A percentile compares a stretch with the other conserved stretches of the same genome.
Conservation (phyloP, 768 basidiomycete species). For the Trametes sanguinea region DNA sequence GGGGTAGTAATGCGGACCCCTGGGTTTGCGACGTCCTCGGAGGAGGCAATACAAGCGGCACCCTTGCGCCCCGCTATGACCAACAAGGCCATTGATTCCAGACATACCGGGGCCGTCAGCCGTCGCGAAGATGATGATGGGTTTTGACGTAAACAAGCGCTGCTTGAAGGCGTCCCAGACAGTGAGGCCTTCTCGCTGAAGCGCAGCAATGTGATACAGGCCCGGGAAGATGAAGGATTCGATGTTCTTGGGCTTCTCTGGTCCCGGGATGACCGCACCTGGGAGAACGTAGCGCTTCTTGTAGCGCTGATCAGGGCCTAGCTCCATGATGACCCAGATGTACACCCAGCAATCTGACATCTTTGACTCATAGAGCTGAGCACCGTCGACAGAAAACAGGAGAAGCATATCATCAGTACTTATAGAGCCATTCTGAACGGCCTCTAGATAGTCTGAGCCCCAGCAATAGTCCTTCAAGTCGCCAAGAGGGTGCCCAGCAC, state of each 20-base stretch:
- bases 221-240: slow-evolving; percentile 37
- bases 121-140: background rate
- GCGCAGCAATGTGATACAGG: slow-evolving; percentile 32
- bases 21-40: slow-evolving; percentile 33
- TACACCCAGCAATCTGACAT: slow-evolving; percentile 38
- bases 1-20: slow-evolving; percentile 37
- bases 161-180: slow-evolving; percentile 32
- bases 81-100: slow-evolving; percentile 37
- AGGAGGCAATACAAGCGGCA: slow-evolving; percentile 40
- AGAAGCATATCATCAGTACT: slow-evolving; percentile 32
- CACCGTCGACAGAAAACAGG: slow-evolving; percentile 32
- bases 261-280: slow-evolving; percentile 34
- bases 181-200: slow-evolving; percentile 30
- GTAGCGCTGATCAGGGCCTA: slow-evolving; percentile 30
- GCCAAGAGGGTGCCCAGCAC: slow-evolving; percentile 32
- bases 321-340: slow-evolving; percentile 33
- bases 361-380: slow-evolving; percentile 35
- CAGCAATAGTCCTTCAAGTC: slow-evolving; percentile 35
- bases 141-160: too few species aligned
- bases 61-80: slow-evolving; percentile 36
- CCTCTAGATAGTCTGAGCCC: slow-evolving; percentile 31
- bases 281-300: slow-evolving; percentile 33
- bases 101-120: slow-evolving; percentile 20
- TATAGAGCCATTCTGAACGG: slow-evolving; percentile 19
- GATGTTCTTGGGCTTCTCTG: slow-evolving; percentile 33